Evolutionary conservation across 1,139 yeast species (phyloP).

Genomic region (Zygosaccharomyces pseudobailii): DNA sequence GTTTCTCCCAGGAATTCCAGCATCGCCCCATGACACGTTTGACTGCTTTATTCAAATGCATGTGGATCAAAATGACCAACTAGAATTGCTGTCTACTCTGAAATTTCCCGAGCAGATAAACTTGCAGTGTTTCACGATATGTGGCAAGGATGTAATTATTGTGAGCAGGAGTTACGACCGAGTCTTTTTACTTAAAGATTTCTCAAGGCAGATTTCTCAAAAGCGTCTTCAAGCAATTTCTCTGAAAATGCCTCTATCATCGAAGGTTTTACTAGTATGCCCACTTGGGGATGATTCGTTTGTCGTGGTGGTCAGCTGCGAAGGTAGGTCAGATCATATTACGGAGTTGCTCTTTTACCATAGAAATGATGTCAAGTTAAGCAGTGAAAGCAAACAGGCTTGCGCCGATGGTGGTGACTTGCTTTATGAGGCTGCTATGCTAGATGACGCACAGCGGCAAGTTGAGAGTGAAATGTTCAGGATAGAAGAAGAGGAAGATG

Average conservation of each 20-base stretch:
- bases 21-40: neutral
- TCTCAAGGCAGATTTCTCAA: neutral
- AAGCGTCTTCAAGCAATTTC: neutral
- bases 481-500: neutral
- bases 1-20: neutral
- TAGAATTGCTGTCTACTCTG: slow-evolving; percentile 3
- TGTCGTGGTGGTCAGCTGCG: slow-evolving; percentile 7
- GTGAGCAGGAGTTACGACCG: slow-evolving; percentile 7
- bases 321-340: slow-evolving; percentile 8
- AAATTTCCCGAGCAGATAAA: slow-evolving; percentile 12
- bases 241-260: slow-evolving; percentile 5
- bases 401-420: neutral
- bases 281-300: slow-evolving; percentile 9
- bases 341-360: slow-evolving; percentile 12
- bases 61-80: neutral
- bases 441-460: slow-evolving; percentile 1
- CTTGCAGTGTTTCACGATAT: slow-evolving; percentile 13
- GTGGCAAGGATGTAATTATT: slow-evolving; percentile 13
- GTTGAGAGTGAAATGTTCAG: neutral
- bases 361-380: slow-evolving; percentile 1
- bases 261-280: slow-evolving; percentile 1
- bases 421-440: slow-evolving; percentile 1
- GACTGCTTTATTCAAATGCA: slow-evolving; percentile 6
- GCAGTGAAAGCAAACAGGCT: neutral
- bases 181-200: slow-evolving; percentile 10